Conservation (phyloP, 371 early-diverging fungal genomes). For the Actinomortierella ambigua region DNA sequence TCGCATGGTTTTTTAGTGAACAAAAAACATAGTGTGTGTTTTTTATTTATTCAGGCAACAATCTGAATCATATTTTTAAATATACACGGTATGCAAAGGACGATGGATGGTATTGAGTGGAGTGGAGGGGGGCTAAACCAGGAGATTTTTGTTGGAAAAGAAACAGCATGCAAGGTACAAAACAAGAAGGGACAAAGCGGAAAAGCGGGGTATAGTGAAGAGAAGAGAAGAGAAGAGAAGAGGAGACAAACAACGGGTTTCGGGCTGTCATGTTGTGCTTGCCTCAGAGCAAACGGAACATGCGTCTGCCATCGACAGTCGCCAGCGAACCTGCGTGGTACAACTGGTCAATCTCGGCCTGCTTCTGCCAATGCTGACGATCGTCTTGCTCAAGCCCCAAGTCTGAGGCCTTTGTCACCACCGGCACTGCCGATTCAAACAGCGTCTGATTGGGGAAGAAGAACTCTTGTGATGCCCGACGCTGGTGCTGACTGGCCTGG, state of each 20-base stretch:
- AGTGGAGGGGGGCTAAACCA: not conserved
- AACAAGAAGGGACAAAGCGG: not conserved
- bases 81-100: too few species aligned
- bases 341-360: slow-evolving; percentile 22
- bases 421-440: slow-evolving; percentile 25
- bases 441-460: slow-evolving; percentile 30
- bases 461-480: slow-evolving; percentile 8
- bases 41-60: slow-evolving; percentile 6
- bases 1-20: too few species aligned
- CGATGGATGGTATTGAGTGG: too few species aligned
- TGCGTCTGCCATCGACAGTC: slow-evolving; percentile 35
- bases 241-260: not conserved
- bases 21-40: too few species aligned
- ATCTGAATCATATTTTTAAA: too few species aligned
- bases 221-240: too few species aligned
- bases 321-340: slow-evolving; percentile 32
- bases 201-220: not conserved
- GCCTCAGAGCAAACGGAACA: slow-evolving; percentile 33
- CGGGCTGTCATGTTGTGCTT: not conserved
- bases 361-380: too few species aligned
- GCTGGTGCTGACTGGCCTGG: too few species aligned
- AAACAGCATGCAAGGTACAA: not conserved
- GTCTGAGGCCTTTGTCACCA: slow-evolving; percentile 16
- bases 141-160: not conserved
- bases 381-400: slow-evolving; percentile 5